These are phyloP conservation scores for Neoarthrinium moseri DNA, from an alignment of 2,329 filamentous ascomycete genomes.

Conservation along the genomic window DNA sequence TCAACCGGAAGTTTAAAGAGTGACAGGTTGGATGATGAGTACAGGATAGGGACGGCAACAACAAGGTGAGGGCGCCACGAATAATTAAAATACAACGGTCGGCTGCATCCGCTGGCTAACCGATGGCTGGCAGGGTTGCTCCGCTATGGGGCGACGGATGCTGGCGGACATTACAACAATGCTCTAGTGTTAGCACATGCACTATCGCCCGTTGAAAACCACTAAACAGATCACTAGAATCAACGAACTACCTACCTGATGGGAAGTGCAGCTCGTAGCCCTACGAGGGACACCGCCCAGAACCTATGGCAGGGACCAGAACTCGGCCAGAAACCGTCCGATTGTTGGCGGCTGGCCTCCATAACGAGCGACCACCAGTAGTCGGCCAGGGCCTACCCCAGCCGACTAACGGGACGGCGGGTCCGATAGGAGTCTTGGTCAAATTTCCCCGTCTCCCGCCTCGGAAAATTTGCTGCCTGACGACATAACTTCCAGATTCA, in stretches of 20 bases:
- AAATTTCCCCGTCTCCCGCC: not conserved
- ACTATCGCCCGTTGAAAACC: conserved; percentile 4
- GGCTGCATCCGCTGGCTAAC: not conserved
- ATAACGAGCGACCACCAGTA: too few species aligned
- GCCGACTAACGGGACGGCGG: not conserved
- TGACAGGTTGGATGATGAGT: not conserved
- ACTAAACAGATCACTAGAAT: too few species aligned
- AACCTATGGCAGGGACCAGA: too few species aligned
- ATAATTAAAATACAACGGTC: not conserved
- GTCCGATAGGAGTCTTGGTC: not conserved
- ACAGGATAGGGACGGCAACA: not conserved
- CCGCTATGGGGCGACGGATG: too few species aligned
- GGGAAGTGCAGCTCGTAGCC: too few species aligned
- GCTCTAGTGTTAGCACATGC: not conserved
- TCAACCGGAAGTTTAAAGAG: not conserved
- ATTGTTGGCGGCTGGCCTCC: too few species aligned
- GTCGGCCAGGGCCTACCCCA: too few species aligned
- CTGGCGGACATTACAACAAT: conserved; percentile 1
- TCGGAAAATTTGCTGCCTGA: not conserved
- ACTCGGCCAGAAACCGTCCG: too few species aligned
- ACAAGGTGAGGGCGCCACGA: not conserved
- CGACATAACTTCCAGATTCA: not conserved
- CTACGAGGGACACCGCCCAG: too few species aligned
- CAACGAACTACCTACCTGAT: too few species aligned
- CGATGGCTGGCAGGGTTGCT: not conserved